phyloP scores from a whole-genome alignment of 257 asterid genomes.

The Solanum habrochaites region DNA sequence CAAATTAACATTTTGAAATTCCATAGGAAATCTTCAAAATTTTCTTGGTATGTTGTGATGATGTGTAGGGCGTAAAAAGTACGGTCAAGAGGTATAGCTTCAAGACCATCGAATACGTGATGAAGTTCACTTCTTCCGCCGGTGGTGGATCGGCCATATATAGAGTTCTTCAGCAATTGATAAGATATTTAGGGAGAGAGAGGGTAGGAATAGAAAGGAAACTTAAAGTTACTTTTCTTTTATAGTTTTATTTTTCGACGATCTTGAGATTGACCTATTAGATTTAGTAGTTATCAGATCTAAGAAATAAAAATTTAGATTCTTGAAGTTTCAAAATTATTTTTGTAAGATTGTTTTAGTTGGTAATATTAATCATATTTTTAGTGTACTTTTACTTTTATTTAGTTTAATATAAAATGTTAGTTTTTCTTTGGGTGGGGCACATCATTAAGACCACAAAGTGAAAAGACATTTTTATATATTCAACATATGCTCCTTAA shows the following conservation, averaged over 20 bases:
- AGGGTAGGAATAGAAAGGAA: not conserved
- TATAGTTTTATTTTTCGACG: not conserved
- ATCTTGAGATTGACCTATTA: not conserved
- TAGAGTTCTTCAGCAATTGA: not conserved
- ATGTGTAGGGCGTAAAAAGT: constrained; percentile 23
- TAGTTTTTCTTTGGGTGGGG: no score
- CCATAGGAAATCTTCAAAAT: not conserved
- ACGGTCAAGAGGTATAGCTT: constrained; percentile 29
- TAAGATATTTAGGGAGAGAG: not conserved
- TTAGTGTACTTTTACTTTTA: no score
- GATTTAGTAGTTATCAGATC: not conserved
- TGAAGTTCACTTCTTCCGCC: not conserved
- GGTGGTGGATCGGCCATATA: constrained; percentile 23
- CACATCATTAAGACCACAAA: no score
- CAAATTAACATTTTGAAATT: constrained; percentile 8
- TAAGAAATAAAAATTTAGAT: no score
- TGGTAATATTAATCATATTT: no score
- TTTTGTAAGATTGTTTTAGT: no score
- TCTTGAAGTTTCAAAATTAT: no score
- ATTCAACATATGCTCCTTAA: no score
- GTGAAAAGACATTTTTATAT: no score
- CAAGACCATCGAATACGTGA: constrained; percentile 18
- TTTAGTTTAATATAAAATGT: no score
- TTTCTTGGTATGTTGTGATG: not conserved
- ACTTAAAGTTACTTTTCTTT: not conserved